Conservation (phyloP, 208 protist species). For the Blechomonas ayalai region DNA sequence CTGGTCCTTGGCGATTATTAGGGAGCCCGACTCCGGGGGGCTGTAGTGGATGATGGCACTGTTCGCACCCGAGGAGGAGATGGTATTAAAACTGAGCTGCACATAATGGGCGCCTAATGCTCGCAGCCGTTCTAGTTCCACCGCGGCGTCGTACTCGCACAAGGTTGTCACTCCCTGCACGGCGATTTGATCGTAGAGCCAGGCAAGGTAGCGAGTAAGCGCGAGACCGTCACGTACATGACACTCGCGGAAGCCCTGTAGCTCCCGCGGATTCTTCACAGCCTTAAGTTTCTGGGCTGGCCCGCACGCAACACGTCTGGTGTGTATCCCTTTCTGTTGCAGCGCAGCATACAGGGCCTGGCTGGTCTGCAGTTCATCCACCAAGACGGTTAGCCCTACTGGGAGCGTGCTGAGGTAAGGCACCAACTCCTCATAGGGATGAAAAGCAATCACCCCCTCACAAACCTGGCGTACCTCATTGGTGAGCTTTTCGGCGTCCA, state of each 20-base stretch:
- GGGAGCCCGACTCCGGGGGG: conserved; percentile 50
- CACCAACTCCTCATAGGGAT: conserved; percentile 73
- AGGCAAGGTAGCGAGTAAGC: conserved; percentile 89
- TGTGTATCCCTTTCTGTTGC: conserved; percentile 16
- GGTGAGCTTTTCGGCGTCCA: conserved; percentile 20
- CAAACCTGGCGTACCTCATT: conserved; percentile 11
- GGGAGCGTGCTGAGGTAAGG: conserved; percentile 27
- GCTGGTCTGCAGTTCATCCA: conserved; percentile 71
- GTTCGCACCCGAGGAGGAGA: conserved; percentile 86
- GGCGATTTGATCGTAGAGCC: conserved; percentile 75
- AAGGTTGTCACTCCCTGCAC: conserved; percentile 46
- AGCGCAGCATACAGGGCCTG: conserved; percentile 47
- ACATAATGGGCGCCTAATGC: conserved; percentile 72
- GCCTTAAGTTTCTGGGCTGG: conserved; percentile 80
- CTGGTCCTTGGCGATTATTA: conserved; percentile 45
- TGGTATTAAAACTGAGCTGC: conserved; percentile 90
- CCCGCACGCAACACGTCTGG: conserved; percentile 42
- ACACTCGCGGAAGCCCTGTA: conserved; percentile 86
- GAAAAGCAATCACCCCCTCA: conserved; percentile 29
- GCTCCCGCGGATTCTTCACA: conserved; percentile 89
- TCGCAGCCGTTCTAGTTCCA: conserved; percentile 76
- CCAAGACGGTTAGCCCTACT: conserved; percentile 29
- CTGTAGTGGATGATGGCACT: conserved; percentile 95
- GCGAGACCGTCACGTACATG: conserved; percentile 92
- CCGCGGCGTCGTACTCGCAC: conserved; percentile 81